Evolutionary conservation across 805 yeast genomes (phyloP).

Genomic region (Wickerhamiella spandovensis): DNA sequence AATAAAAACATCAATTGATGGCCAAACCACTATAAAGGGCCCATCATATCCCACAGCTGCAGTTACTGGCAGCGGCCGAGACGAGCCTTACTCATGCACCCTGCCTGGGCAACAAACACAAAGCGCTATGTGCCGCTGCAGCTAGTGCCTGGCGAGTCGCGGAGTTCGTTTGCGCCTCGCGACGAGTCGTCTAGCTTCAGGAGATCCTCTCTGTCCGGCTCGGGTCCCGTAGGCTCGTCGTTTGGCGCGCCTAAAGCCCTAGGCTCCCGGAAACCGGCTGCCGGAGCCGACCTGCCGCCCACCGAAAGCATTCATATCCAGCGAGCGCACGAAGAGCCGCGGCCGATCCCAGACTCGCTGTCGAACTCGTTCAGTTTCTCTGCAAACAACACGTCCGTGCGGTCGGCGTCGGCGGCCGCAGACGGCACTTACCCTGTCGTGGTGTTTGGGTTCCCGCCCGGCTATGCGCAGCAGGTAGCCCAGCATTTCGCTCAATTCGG

Average conservation of each 20-base stretch:
- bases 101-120: slow-evolving; percentile 7
- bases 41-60: too few relatives aligned
- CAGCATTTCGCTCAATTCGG: slow-evolving; percentile 73
- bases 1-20: too few relatives aligned
- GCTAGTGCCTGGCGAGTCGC: slow-evolving; percentile 13
- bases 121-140: slow-evolving; percentile 17
- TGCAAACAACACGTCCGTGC: slow-evolving; percentile 5
- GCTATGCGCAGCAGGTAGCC: slow-evolving; percentile 50
- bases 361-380: neutral
- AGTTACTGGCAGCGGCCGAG: neutral
- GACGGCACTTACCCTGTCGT: slow-evolving; percentile 42
- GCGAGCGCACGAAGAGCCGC: neutral
- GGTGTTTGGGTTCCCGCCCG: slow-evolving; percentile 82
- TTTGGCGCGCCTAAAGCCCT: slow-evolving; percentile 2
- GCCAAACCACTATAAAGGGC: too few relatives aligned
- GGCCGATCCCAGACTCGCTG: neutral
- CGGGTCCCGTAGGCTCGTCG: neutral
- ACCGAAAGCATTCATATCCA: neutral
- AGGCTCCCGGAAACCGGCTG: neutral
- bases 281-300: slow-evolving; percentile 2
- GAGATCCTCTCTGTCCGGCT: neutral
- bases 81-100: too few relatives aligned
- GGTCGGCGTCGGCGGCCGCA: slow-evolving; percentile 24
- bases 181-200: neutral
- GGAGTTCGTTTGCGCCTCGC: slow-evolving; percentile 15